phyloP scores from a whole-genome alignment of 148 eudicot genomes.

The Arctostaphylos glauca region DNA sequence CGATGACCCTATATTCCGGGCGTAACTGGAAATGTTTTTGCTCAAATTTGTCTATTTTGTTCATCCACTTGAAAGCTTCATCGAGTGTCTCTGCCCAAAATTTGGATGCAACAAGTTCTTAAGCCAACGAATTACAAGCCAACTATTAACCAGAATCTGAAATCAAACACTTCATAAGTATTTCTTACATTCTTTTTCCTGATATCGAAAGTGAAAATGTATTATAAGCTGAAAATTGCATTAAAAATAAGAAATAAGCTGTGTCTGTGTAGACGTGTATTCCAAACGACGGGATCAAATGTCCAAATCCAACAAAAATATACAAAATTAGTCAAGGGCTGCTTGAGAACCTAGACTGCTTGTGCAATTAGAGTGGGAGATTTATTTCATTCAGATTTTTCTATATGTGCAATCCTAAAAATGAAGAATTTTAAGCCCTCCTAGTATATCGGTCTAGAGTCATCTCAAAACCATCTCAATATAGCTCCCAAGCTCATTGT shows the following conservation, averaged over 20 bases:
- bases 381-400: no score
- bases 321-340: no score
- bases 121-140: not conserved
- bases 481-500: not conserved
- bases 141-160: not conserved
- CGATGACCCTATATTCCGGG: constrained; percentile 82
- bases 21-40: constrained; percentile 60
- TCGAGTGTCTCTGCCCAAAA: constrained; percentile 55
- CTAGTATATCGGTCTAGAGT: no score
- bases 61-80: constrained; percentile 70
- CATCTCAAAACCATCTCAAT: no score
- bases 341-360: no score
- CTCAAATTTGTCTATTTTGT: constrained; percentile 69
- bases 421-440: no score
- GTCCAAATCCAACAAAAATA: no score
- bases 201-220: not conserved
- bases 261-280: not conserved
- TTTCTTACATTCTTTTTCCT: not conserved
- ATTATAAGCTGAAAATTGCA: not conserved
- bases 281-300: no score
- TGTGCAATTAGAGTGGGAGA: no score
- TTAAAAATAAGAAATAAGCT: not conserved
- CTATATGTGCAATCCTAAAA: no score
- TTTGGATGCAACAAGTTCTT: not conserved
- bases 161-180: not conserved